Evolutionary conservation across 2,329 filamentous ascomycete species (phyloP).

Genomic region (Metarhizium humberi): DNA sequence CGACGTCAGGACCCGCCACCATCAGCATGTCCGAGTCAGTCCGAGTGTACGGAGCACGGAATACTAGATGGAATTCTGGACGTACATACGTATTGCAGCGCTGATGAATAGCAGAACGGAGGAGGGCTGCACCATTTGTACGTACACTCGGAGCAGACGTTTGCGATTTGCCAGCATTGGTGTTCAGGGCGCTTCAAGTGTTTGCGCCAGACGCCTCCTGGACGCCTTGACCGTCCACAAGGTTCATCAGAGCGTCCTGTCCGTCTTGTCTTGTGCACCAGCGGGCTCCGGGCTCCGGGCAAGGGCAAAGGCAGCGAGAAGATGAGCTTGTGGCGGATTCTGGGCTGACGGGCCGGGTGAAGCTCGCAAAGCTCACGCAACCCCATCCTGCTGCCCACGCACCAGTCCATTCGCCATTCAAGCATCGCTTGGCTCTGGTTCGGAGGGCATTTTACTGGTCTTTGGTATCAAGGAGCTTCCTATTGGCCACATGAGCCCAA

Average conservation of each 20-base stretch:
- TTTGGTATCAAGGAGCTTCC: background rate
- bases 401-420: background rate
- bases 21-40: constrained; percentile 6
- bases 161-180: background rate
- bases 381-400: background rate
- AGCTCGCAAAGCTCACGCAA: background rate
- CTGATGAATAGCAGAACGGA: background rate
- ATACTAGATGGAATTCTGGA: background rate
- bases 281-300: no score
- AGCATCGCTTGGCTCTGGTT: no score
- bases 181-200: background rate
- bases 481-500: background rate
- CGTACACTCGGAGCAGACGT: background rate
- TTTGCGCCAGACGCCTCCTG: constrained; percentile 5
- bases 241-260: background rate
- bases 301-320: background rate
- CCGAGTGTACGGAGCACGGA: background rate
- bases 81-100: no score
- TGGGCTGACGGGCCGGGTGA: background rate
- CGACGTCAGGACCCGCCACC: constrained; percentile 1
- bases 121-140: background rate
- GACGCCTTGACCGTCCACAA: constrained; percentile 1
- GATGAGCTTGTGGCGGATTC: background rate
- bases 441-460: no score
- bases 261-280: background rate